phyloP scores from a whole-genome alignment of 352 stramenopile species.

The Phytophthora multivora region DNA sequence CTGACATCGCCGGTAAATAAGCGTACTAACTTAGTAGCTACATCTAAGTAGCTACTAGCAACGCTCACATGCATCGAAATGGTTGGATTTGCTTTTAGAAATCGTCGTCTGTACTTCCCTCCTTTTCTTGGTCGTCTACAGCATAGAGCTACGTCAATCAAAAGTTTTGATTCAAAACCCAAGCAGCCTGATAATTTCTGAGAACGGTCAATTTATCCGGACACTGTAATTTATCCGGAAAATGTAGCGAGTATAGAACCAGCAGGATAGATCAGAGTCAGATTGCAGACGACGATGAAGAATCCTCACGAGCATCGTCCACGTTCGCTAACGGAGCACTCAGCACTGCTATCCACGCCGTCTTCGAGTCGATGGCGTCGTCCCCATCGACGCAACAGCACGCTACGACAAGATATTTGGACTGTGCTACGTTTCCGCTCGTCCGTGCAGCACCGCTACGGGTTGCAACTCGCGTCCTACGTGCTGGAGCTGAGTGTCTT shows the following conservation, averaged over 20 bases:
- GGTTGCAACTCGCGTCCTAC: slow-evolving; percentile 58
- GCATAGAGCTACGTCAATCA: too few relatives aligned
- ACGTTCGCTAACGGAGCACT: slow-evolving; percentile 36
- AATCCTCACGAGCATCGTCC: slow-evolving; percentile 17
- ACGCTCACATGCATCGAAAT: too few relatives aligned
- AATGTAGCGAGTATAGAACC: slow-evolving; percentile 6
- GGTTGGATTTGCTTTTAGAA: too few relatives aligned
- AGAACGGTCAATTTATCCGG: not conserved
- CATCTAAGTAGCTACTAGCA: too few relatives aligned
- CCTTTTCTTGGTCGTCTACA: not conserved
- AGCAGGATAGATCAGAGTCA: slow-evolving; percentile 6
- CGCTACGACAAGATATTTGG: slow-evolving; percentile 58
- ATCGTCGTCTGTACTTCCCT: too few relatives aligned
- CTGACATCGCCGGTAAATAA: not conserved
- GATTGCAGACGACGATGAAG: slow-evolving; percentile 25
- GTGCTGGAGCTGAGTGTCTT: slow-evolving; percentile 57
- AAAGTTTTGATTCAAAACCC: too few relatives aligned
- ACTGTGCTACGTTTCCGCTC: slow-evolving; percentile 63
- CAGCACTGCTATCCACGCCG: slow-evolving; percentile 32
- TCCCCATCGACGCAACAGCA: slow-evolving; percentile 7
- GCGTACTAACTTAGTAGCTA: too few relatives aligned
- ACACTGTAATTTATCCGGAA: not conserved
- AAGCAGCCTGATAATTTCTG: not conserved
- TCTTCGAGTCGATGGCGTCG: slow-evolving; percentile 21
- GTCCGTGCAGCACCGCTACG: slow-evolving; percentile 45